Percentiles rank a stretch among this genome's conserved stretches.
Conservation (phyloP, 2,329 filamentous ascomycete genomes). For the Xylariaceae sp. region DNA sequence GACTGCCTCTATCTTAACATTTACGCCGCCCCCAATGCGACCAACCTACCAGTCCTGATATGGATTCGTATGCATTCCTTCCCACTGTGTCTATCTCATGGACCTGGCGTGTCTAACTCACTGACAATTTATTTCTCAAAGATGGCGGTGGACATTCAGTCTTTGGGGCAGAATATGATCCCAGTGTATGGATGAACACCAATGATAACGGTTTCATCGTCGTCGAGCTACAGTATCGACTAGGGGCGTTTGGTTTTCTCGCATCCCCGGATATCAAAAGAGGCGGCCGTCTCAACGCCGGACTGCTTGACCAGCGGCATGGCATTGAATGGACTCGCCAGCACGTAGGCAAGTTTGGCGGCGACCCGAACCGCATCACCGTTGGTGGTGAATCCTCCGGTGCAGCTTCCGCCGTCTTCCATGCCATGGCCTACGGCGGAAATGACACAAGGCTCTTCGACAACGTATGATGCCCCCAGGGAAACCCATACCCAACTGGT, state of each 20-base stretch:
- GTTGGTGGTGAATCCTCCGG: constrained; percentile 42
- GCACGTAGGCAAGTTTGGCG: constrained; percentile 44
- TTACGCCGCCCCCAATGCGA: constrained; percentile 44
- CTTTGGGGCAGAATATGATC: constrained; percentile 40
- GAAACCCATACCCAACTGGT: neutral
- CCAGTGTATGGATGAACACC: constrained; percentile 52
- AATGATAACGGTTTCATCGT: constrained; percentile 53
- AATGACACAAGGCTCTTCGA: constrained; percentile 34
- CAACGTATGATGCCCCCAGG: constrained; percentile 30
- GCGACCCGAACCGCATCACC: constrained; percentile 42
- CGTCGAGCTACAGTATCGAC: constrained; percentile 58
- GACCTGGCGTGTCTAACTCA: constrained; percentile 38
- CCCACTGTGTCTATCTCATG: constrained; percentile 23
- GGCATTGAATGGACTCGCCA: constrained; percentile 64
- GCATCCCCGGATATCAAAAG: constrained; percentile 46
- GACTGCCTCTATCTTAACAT: constrained; percentile 44
- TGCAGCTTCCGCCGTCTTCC: constrained; percentile 36
- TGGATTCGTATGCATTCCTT: constrained; percentile 46
- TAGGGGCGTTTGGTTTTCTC: constrained; percentile 49
- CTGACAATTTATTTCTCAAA: constrained; percentile 37
- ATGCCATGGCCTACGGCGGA: constrained; percentile 37
- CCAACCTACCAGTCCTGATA: constrained; percentile 46
- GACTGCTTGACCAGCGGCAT: constrained; percentile 55
- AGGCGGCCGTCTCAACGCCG: constrained; percentile 44
- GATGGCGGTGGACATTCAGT: constrained; percentile 43